phyloP scores from a whole-genome alignment of 192 early-diverging fungal genomes.

The Coemansia pectinata region DNA sequence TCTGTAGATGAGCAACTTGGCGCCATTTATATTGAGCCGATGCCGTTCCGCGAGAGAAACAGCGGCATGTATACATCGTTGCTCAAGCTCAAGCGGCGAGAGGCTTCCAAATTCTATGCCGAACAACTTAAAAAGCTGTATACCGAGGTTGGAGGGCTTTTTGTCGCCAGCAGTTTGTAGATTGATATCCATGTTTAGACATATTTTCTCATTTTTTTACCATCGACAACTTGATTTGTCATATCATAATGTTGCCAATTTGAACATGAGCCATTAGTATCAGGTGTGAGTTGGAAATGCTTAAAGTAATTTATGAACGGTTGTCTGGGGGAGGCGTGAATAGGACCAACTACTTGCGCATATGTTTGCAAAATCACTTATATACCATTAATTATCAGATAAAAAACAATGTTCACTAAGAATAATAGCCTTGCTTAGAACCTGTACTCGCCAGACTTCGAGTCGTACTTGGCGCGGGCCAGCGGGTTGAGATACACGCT shows the following conservation, averaged over 20 bases:
- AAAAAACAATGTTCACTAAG: no score
- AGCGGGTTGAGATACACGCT: slow-evolving; percentile 19
- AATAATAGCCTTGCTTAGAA: not conserved
- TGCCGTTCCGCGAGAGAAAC: slow-evolving; percentile 65
- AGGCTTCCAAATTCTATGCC: slow-evolving; percentile 54
- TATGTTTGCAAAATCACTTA: no score
- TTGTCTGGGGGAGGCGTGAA: no score
- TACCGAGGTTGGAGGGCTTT: slow-evolving; percentile 54
- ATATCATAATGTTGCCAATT: not conserved
- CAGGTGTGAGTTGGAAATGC: no score
- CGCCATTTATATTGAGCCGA: slow-evolving; percentile 65
- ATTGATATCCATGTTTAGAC: not conserved
- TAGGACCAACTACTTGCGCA: no score
- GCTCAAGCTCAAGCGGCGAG: slow-evolving; percentile 72
- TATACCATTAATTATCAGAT: no score
- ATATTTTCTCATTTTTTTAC: not conserved
- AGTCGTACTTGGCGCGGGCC: slow-evolving; percentile 16
- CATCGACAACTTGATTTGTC: slow-evolving; percentile 36
- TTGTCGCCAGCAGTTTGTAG: slow-evolving; percentile 49
- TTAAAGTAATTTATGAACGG: no score
- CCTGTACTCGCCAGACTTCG: slow-evolving; percentile 49
- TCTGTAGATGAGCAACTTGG: slow-evolving; percentile 77
- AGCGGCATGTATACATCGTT: slow-evolving; percentile 79
- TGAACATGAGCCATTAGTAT: no score
- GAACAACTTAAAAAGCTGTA: slow-evolving; percentile 56